Base-by-base conservation (phyloP, 2,329 filamentous ascomycete genomes). In the Metarhizium robertsii region DNA sequence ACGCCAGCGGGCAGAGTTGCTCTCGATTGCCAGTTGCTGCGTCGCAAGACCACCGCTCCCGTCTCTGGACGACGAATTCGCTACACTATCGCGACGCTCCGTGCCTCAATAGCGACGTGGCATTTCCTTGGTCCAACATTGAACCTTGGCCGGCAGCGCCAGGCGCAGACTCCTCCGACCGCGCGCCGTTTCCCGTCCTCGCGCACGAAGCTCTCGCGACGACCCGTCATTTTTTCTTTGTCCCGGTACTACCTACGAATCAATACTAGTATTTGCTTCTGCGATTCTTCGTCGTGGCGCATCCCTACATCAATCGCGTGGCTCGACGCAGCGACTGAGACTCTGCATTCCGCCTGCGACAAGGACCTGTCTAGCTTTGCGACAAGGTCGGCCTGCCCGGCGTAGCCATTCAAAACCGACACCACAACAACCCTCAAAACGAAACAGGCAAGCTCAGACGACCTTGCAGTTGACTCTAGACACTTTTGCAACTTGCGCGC, bases 301-400 rank as follows among this genome's bases (percentile, higher is more conserved):
- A 57, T 52, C n/a, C 36, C 32, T 40, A 32, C 29, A 40, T 45
- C 40, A 16, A 49, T 50, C 53, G 56, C 56, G 53, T 55, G 56
- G 47, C 29, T 49, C 50, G 53, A 54, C 40, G 10, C n/a, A 14
- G 52, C 55, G 55, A 50, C 55, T 30, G 54, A 54, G 32, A 54
- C 55, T 51, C 13, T 51, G n/a, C 53, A 47, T 52, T 48, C 36
- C 50, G 50, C 43, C 40, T 55, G 55, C 57, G 52, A 59, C 57
- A 52, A n/a, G 10, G 40, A 14, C 16, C 32, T 32, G 32, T 40
- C 20, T 10, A 18, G 36, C 36, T 29, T 42, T 16, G 48, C 48
- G 30, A 55, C 42, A 32, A 47, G 32, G 32, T 51, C 55, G 32
- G 47, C 32, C 40, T 32, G 6, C 2, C 51, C 13, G 16, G 4